Base-by-base conservation (phyloP, 2,329 filamentous ascomycete genomes). In the Fusarium sp. region DNA sequence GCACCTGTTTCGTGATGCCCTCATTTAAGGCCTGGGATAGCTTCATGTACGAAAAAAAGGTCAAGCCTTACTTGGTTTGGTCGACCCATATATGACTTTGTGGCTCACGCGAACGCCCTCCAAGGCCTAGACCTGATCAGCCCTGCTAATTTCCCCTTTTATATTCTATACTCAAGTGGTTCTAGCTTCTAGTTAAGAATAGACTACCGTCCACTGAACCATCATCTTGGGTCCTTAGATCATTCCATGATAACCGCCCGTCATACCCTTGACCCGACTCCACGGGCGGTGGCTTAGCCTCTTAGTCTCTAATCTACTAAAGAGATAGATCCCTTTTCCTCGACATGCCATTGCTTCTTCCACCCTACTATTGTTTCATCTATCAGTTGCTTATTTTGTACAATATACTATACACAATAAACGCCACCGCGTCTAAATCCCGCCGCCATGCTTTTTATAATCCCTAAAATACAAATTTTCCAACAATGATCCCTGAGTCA, bases 361-460 rank as follows among this genome's bases (percentile, higher is more conserved):
- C 48, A 32, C 40, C 31, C 28, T 60, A 44, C 19, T 19, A 39
- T 44, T 32, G 48, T 55, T 60, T 60, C 42, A 60, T 25, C 56
- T 29, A 39, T 13, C 41, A 32, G 43, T 34, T 54, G 32, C 48
- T 54, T 26, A 53, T 64, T 39, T 64, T 29, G 24, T 51, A 62
- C 61, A 63, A 43, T 48, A 36, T 39, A 46, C 32, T 43, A 34
- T 54, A 44, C 57, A 47, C 48, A 11, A 44, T 53, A 54, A 66
- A 62, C 62, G 62, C 61, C 62, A 47, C 62, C 62, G 48, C 62
- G 62, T 65, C 53, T 63, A 63, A 48, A 51, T 42, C 22, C 62
- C 38, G 32, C 48, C 62, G 25, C 50, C 41, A 46, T 57, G 54
- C 44, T 45, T 59, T 34, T 41, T 39, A 39, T 25, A 31, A 36